These are phyloP conservation scores for Colletotrichum cereale DNA, from an alignment of 2,329 filamentous ascomycete species.

Conservation along the genomic window DNA sequence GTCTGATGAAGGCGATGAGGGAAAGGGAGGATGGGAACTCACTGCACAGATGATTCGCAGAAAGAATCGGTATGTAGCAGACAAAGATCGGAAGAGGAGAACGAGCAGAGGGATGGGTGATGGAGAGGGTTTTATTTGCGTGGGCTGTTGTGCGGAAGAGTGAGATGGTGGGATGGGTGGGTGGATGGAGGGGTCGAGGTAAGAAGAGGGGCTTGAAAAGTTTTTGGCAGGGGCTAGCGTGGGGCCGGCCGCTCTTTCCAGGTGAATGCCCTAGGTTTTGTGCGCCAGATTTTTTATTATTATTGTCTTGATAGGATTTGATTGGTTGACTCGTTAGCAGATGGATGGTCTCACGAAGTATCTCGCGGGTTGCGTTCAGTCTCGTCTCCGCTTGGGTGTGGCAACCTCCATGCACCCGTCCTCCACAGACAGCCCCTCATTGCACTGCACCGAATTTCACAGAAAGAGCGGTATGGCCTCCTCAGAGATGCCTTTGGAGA, in stretches of 20 bases:
- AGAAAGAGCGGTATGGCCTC: slow-evolving; percentile 30
- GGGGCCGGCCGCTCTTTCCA: slow-evolving; percentile 12
- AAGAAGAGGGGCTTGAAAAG: slow-evolving; percentile 30
- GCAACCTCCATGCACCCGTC: slow-evolving; percentile 20
- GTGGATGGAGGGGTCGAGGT: slow-evolving; percentile 20
- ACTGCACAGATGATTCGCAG: slow-evolving; percentile 23
- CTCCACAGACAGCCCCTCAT: slow-evolving; percentile 20
- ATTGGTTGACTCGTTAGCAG: slow-evolving; percentile 4
- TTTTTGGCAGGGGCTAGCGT: slow-evolving; percentile 21
- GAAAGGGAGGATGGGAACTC: background rate
- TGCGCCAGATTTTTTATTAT: slow-evolving; percentile 24
- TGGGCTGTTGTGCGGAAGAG: slow-evolving; percentile 12
- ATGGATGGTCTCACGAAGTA: slow-evolving; percentile 17
- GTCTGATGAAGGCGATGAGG: background rate
- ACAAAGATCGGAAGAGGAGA: slow-evolving; percentile 24
- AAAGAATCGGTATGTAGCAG: slow-evolving; percentile 25
- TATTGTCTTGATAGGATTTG: background rate
- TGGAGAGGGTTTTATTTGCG: slow-evolving; percentile 21
- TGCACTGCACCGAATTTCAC: slow-evolving; percentile 9
- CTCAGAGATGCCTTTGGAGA: background rate
- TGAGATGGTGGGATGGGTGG: slow-evolving; percentile 15
- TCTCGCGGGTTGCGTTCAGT: slow-evolving; percentile 14
- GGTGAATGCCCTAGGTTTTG: slow-evolving; percentile 32
- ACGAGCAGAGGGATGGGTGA: slow-evolving; percentile 10
- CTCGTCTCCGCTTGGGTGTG: slow-evolving; percentile 13